Evolutionary conservation across 2,329 filamentous ascomycete genomes (phyloP).

Genomic region (Aspergillus unguis): DNA sequence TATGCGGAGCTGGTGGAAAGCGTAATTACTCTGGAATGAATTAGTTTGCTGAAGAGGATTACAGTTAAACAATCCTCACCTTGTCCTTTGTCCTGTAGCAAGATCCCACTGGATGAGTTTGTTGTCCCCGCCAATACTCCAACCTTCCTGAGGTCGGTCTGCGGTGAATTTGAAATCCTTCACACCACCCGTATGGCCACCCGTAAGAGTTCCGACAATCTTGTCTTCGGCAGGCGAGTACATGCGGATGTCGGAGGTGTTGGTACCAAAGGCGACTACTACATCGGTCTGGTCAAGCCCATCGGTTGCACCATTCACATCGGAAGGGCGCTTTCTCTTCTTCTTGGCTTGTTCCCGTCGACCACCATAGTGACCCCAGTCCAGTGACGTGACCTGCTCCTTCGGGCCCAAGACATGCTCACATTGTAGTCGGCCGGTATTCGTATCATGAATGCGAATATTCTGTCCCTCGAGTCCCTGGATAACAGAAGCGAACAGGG

Average conservation of each 20-base stretch:
- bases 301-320: conserved; percentile 37
- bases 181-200: conserved; percentile 48
- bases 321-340: conserved; percentile 49
- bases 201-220: conserved; percentile 43
- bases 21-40: conserved; percentile 38
- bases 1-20: conserved; percentile 41
- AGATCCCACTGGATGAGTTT: conserved; percentile 54
- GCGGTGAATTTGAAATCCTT: conserved; percentile 51
- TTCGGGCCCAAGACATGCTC: conserved; percentile 49
- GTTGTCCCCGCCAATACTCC: conserved; percentile 53
- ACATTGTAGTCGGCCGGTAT: conserved; percentile 49
- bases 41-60: conserved; percentile 15
- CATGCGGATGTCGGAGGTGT: conserved; percentile 47
- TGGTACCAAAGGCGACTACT: conserved; percentile 51
- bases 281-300: conserved; percentile 39
- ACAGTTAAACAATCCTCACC: conserved; percentile 32
- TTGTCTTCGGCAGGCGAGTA: conserved; percentile 50
- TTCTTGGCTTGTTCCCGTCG: conserved; percentile 43
- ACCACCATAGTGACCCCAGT: conserved; percentile 48
- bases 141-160: conserved; percentile 43
- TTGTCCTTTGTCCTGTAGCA: conserved; percentile 39
- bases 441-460: conserved; percentile 51
- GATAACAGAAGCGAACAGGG: conserved; percentile 53
- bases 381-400: conserved; percentile 48
- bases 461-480: conserved; percentile 53